Conservation (phyloP, 2,329 filamentous ascomycete genomes). For the Ilyonectria destructans region DNA sequence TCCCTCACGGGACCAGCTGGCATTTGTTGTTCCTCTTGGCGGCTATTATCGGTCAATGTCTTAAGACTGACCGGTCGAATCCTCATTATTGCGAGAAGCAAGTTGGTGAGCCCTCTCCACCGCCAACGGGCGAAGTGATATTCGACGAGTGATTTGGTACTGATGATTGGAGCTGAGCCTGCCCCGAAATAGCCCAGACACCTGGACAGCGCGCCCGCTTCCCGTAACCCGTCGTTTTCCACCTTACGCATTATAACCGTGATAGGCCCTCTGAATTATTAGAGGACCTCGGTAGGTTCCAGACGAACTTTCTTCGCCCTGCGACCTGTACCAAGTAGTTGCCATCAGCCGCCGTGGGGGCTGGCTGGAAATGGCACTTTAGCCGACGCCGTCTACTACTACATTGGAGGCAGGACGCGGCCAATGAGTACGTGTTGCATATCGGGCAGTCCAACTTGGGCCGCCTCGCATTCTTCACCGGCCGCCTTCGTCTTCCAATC, state of each 20-base stretch:
- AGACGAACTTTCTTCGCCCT: conserved; percentile 12
- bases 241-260: conserved; percentile 16
- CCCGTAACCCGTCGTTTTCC: conserved; percentile 1
- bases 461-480: conserved; percentile 44
- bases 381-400: conserved; percentile 33
- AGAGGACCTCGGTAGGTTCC: conserved; percentile 28
- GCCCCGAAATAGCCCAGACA: not conserved
- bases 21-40: conserved; percentile 37
- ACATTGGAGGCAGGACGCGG: conserved; percentile 27
- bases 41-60: conserved; percentile 37
- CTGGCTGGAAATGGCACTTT: conserved; percentile 28
- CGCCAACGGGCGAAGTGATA: conserved; percentile 21
- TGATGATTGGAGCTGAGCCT: conserved; percentile 11
- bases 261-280: conserved; percentile 17
- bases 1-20: conserved; percentile 38
- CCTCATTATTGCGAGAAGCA: conserved; percentile 23
- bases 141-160: conserved; percentile 21
- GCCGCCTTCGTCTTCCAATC: conserved; percentile 40
- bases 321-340: conserved; percentile 28
- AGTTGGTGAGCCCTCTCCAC: conserved; percentile 29
- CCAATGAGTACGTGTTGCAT: conserved; percentile 40
- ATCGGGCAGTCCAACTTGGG: conserved; percentile 39
- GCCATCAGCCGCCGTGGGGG: conserved; percentile 33
- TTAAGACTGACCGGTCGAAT: conserved; percentile 37
- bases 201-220: not conserved